Base-by-base conservation (phyloP, 805 yeast species). In the Candida nitratophila region DNA sequence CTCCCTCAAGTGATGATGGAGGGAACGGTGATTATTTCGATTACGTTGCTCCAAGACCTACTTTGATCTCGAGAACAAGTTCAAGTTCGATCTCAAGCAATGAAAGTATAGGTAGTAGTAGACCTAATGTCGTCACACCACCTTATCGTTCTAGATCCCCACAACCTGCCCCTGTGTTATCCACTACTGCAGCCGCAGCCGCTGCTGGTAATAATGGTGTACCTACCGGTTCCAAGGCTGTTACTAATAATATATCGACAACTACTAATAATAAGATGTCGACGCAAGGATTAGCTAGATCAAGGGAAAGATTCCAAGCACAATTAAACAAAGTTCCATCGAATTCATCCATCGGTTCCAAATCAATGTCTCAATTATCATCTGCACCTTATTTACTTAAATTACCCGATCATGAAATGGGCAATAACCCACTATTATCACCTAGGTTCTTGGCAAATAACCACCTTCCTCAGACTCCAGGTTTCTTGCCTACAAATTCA, bases 21-120 rank as follows among this genome's bases (percentile, higher is more conserved):
- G 12, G 12, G 3, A 35, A 26, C 3, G 48, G 50, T n/a, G 63
- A 59, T 38, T 59, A 59, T 42, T 59, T 59, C 51, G 56, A 50
- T 33, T 56, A 54, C 40, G 48, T 50, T n/a, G 61, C 60, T 9
- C 59, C 61, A 27, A 44, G 60, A 38, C 60, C 60, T 15, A 41
- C 44, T 11, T 31, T 55, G 1, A 14, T 4, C 4, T 6, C 26
- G 3, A 39, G 19, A 39, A 20, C 11, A 7, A 39, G 44, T 11
- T 27, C 44, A 3, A 20, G 40, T 19, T 40, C 46, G 2, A n/a
- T 30, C 12, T 20, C 24, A 19, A 39, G 34, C 29, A 12, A 4
- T 19, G 42, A 31, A 29, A 32, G 22, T 10, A 16, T 20, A 5
- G 31, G 21, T 19, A 26, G 17, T 8, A 14, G 19, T 17, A 15